These are phyloP conservation scores for Pseudopyricularia javanii DNA, from an alignment of 2,329 filamentous ascomycete species.

Conservation along the genomic window DNA sequence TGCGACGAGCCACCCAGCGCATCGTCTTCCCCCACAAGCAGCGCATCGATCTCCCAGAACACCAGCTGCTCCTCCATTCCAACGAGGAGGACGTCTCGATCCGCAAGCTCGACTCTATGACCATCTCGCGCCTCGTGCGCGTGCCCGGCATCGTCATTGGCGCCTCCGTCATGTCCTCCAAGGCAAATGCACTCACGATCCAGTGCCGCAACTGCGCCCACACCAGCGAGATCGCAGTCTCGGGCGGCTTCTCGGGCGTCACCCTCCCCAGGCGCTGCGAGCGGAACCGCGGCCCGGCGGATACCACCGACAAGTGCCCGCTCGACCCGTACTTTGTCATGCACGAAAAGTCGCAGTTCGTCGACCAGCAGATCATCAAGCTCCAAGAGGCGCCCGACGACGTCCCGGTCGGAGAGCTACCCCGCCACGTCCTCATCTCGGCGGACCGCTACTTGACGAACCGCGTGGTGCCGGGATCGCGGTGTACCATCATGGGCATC, in stretches of 20 bases:
- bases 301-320: conserved; percentile 65
- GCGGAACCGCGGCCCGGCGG: conserved; percentile 49
- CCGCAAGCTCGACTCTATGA: conserved; percentile 82
- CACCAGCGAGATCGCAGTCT: conserved; percentile 55
- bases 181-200: conserved; percentile 76
- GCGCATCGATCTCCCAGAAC: conserved; percentile 63
- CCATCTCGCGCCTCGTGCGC: conserved; percentile 86
- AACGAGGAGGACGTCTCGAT: conserved; percentile 85
- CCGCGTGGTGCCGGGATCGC: conserved; percentile 83
- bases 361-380: conserved; percentile 97
- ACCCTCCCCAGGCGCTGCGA: conserved; percentile 71
- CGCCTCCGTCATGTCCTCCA: conserved; percentile 91
- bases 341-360: conserved; percentile 87
- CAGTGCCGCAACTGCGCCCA: conserved; percentile 81
- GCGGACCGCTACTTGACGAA: conserved; percentile 96
- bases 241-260: conserved; percentile 79
- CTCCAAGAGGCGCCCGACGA: conserved; percentile 95
- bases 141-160: conserved; percentile 97
- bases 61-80: conserved; percentile 91
- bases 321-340: conserved; percentile 92
- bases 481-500: conserved; percentile 91
- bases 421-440: conserved; percentile 86
- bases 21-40: conserved; percentile 76
- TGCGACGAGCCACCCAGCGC: conserved; percentile 82
- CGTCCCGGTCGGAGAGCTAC: conserved; percentile 91